Evolutionary conservation across 371 early-diverging fungal species (phyloP).

Genomic region (Apophysomyces ossiformis): DNA sequence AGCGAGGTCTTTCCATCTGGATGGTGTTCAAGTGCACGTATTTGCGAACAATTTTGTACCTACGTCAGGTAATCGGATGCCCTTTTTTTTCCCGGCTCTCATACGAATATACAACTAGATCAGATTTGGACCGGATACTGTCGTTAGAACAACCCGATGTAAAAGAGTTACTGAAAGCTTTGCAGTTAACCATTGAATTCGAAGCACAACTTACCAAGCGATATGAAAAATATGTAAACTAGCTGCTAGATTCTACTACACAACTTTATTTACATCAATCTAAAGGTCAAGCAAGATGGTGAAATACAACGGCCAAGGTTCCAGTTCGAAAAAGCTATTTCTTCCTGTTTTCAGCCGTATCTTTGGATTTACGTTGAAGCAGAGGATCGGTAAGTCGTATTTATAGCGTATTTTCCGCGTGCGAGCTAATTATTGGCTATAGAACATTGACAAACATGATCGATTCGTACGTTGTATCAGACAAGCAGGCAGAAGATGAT

Average conservation of each 20-base stretch:
- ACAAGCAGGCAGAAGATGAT: slow-evolving; percentile 58
- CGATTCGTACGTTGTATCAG: slow-evolving; percentile 51
- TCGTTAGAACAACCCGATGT: slow-evolving; percentile 62
- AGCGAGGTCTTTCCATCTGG: slow-evolving; percentile 75
- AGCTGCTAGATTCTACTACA: not conserved
- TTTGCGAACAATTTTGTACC: slow-evolving; percentile 81
- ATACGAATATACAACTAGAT: slow-evolving; percentile 24
- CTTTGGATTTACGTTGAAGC: slow-evolving; percentile 81
- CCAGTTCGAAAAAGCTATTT: slow-evolving; percentile 77
- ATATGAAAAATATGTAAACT: slow-evolving; percentile 57
- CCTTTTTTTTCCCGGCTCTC: too few relatives aligned
- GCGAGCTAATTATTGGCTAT: not conserved
- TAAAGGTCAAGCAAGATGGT: slow-evolving; percentile 15
- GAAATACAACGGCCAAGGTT: slow-evolving; percentile 18
- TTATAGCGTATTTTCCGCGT: not conserved
- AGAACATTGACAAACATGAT: slow-evolving; percentile 68
- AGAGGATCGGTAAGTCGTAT: slow-evolving; percentile 70
- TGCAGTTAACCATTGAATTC: slow-evolving; percentile 89
- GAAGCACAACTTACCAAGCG: slow-evolving; percentile 82
- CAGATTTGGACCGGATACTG: slow-evolving; percentile 58
- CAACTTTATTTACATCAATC: not conserved
- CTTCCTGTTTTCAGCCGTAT: slow-evolving; percentile 85
- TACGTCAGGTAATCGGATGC: slow-evolving; percentile 63
- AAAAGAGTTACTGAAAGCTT: slow-evolving; percentile 69
- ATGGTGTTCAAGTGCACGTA: slow-evolving; percentile 79